These are phyloP conservation scores for Wallemia mellicola DNA, from an alignment of 1,284 basidiomycete species.

Conservation along the genomic window DNA sequence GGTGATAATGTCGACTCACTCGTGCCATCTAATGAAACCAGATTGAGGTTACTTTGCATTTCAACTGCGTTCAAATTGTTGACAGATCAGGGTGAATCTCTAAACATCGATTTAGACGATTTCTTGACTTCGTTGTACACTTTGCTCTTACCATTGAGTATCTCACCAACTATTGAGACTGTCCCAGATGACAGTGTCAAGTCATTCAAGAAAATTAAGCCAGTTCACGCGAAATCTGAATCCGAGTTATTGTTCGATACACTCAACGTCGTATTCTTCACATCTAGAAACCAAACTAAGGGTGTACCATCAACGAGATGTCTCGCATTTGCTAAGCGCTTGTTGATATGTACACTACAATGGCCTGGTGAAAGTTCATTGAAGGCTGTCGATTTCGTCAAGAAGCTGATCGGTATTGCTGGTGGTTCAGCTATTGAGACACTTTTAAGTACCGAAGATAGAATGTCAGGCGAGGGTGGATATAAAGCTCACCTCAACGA, in stretches of 20 bases:
- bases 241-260: neutral
- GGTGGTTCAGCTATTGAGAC: neutral
- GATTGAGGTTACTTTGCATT: conserved; percentile 52
- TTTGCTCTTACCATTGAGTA: neutral
- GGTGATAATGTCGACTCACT: conserved; percentile 13
- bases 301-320: neutral
- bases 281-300: neutral
- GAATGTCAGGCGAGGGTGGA: neutral
- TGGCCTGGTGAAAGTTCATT: neutral
- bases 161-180: neutral
- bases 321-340: neutral
- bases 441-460: neutral
- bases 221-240: neutral
- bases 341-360: neutral
- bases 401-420: neutral
- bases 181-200: neutral
- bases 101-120: conserved; percentile 79
- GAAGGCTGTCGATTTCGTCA: neutral
- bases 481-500: neutral
- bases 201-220: neutral
- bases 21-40: conserved; percentile 18
- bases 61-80: conserved; percentile 87
- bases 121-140: conserved; percentile 27
- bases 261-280: neutral
- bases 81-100: conserved; percentile 63